Base-by-base conservation (phyloP, 2,329 filamentous ascomycete species). In the Aspergillus awamori region DNA sequence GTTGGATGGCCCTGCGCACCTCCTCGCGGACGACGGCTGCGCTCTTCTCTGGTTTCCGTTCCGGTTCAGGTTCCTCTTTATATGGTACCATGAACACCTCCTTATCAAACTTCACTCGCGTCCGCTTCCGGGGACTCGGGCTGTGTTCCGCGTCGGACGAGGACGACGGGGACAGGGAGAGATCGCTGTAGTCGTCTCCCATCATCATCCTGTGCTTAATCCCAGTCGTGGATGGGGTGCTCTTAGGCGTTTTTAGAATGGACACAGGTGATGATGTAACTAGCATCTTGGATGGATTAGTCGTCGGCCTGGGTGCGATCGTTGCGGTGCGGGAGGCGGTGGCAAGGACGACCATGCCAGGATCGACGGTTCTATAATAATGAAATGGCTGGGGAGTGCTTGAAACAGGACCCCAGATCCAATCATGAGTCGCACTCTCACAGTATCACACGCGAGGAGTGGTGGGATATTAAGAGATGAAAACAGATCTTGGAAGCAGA, bases 11-110 rank as follows among this genome's bases (percentile, higher is more conserved):
- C 62, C 84, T 79, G 64, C 83, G 81, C 22, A 89, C 85, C 71
- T 88, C 86, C 71, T 88, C 86, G 57, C 83, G 83, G 57, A 88
- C 81, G 52, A 88, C 78, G 51, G 84, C 82, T 59, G 80, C 74
- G 60, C 81, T 83, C 76, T 86, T 87, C 64, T 84, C 82, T 60
- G 75, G 77, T 10, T 61, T 59, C 22, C 20, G 76, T 8, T 60
- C 43, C 56, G 78, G 56, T 80, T 71, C 62, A 81, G 77, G 47
- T 36, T 41, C 28, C 15, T 53, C 54, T 24, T 61, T 54, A 39
- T 30, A 59, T 53, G 59, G 39, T 22, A 58, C 56, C 33, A 53
- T 51, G 74, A 75, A 30, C 83, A 75, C 60, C 83, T 76, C 54
- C 82, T 30, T 33, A 77, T 54, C 76, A 55, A 81, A 81, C 58